These are phyloP conservation scores for Pseudopyricularia cyperi DNA, from an alignment of 2,329 filamentous ascomycete genomes.

Conservation along the genomic window DNA sequence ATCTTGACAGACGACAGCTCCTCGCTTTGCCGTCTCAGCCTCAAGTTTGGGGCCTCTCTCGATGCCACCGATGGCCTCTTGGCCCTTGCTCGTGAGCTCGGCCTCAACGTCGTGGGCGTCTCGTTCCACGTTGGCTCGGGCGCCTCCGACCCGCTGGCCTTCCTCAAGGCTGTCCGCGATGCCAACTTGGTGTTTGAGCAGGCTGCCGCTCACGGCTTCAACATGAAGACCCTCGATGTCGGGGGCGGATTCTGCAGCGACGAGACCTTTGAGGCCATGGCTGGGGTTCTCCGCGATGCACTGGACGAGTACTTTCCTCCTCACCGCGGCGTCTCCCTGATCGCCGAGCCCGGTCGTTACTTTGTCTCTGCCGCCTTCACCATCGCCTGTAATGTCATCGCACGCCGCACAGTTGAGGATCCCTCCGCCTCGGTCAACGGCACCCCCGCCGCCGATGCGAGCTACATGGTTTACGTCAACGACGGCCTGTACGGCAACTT, in stretches of 20 bases:
- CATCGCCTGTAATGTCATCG: conserved; percentile 89
- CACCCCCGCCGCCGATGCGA: conserved; percentile 46
- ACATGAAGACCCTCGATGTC: conserved; percentile 80
- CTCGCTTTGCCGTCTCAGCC: conserved; percentile 84
- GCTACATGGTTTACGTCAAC: conserved; percentile 96
- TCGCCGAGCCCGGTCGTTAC: conserved; percentile 92
- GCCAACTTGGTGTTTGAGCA: conserved; percentile 83
- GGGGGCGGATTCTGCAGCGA: conserved; percentile 88
- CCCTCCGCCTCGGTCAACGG: conserved; percentile 42
- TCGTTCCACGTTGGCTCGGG: conserved; percentile 98
- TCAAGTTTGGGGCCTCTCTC: conserved; percentile 92
- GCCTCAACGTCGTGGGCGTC: conserved; percentile 84
- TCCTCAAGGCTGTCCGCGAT: conserved; percentile 81
- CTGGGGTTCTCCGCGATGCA: conserved; percentile 62
- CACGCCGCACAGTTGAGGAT: conserved; percentile 75
- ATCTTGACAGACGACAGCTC: conserved; percentile 95
- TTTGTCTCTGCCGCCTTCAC: conserved; percentile 92
- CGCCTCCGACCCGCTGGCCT: conserved; percentile 83
- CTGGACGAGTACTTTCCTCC: conserved; percentile 82
- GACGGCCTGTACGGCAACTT: conserved; percentile 98
- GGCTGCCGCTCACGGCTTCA: conserved; percentile 61
- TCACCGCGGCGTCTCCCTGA: conserved; percentile 59
- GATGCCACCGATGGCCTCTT: conserved; percentile 69
- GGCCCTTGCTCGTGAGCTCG: conserved; percentile 64
- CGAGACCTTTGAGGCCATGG: conserved; percentile 74